phyloP scores from a whole-genome alignment of 2,329 filamentous ascomycete genomes.

The Cryphonectria carpinicola region DNA sequence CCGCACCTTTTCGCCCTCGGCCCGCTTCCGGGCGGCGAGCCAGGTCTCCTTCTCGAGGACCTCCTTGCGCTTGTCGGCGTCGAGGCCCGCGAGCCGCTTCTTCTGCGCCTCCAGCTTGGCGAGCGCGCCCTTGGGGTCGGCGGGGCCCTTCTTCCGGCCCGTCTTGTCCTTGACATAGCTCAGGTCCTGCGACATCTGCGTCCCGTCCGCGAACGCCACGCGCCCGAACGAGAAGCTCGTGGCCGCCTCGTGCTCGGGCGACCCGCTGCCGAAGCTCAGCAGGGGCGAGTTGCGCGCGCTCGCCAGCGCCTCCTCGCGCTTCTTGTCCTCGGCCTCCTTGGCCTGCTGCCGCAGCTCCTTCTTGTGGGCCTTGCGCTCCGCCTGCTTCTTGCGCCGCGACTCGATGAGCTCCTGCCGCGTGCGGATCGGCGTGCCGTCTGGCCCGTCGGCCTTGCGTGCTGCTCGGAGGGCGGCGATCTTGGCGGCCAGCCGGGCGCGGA shows the following conservation, averaged over 20 bases:
- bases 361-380: constrained; percentile 84
- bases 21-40: constrained; percentile 87
- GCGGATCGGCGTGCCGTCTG: constrained; percentile 78
- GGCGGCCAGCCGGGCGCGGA: constrained; percentile 78
- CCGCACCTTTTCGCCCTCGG: constrained; percentile 85
- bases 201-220: constrained; percentile 87
- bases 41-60: constrained; percentile 93
- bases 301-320: constrained; percentile 64
- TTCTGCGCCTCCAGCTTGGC: constrained; percentile 85
- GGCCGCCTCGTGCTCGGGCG: constrained; percentile 43
- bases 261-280: constrained; percentile 47
- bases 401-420: constrained; percentile 93
- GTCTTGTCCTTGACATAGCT: constrained; percentile 56
- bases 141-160: constrained; percentile 76
- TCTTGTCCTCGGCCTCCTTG: constrained; percentile 76
- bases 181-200: constrained; percentile 74
- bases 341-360: constrained; percentile 79
- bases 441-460: constrained; percentile 83
- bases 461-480: constrained; percentile 85
- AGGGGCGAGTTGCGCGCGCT: constrained; percentile 64
- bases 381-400: constrained; percentile 82
- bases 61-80: constrained; percentile 79
- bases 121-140: constrained; percentile 85
- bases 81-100: constrained; percentile 74
- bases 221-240: constrained; percentile 88